A percentile compares a stretch with the other conserved stretches of the same genome.
Evolutionary conservation across 495 filamentous ascomycete genomes (phyloP).

Genomic region (Aspergillus carlsbadensis): DNA sequence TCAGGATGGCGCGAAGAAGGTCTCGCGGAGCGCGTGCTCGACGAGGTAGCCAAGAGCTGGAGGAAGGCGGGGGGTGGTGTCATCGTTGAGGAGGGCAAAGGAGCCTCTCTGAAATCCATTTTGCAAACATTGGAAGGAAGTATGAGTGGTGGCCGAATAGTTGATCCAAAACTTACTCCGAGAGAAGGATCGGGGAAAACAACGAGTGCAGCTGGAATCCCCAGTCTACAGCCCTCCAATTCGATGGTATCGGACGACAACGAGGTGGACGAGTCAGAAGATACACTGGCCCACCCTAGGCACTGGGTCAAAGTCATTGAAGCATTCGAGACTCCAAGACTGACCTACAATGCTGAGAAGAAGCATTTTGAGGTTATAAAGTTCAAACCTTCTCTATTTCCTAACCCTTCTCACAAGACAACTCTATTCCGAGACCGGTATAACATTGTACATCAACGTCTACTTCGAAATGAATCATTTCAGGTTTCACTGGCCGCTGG

Average conservation of each 20-base stretch:
- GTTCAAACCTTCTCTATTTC: constrained; percentile 73
- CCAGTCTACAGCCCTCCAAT: constrained; percentile 19
- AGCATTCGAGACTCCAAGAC: constrained; percentile 83
- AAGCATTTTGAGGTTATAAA: constrained; percentile 82
- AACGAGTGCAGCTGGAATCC: constrained; percentile 15
- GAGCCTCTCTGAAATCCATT: constrained; percentile 71
- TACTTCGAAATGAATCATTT: constrained; percentile 90
- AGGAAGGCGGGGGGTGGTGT: constrained; percentile 79
- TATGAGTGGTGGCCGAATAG: constrained; percentile 77
- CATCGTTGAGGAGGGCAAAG: constrained; percentile 81
- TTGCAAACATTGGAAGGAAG: constrained; percentile 77
- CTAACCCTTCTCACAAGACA: constrained; percentile 77
- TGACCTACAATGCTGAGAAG: constrained; percentile 81
- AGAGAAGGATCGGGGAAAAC: constrained; percentile 21
- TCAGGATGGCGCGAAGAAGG: constrained; percentile 96
- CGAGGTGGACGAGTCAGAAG: constrained; percentile 58
- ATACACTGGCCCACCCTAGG: constrained; percentile 59
- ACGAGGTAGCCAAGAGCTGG: constrained; percentile 88
- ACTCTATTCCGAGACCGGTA: constrained; percentile 84
- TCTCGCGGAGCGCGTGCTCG: constrained; percentile 84
- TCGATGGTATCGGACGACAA: constrained; percentile 43
- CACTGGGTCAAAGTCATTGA: constrained; percentile 75
- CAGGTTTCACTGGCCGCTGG: constrained; percentile 66
- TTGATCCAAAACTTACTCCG: constrained; percentile 26
- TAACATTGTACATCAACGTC: constrained; percentile 83